Percentiles rank a stretch among this genome's conserved stretches.
Conservation (phyloP, 2,329 filamentous ascomycete genomes). For the Exophiala alcalophila region DNA sequence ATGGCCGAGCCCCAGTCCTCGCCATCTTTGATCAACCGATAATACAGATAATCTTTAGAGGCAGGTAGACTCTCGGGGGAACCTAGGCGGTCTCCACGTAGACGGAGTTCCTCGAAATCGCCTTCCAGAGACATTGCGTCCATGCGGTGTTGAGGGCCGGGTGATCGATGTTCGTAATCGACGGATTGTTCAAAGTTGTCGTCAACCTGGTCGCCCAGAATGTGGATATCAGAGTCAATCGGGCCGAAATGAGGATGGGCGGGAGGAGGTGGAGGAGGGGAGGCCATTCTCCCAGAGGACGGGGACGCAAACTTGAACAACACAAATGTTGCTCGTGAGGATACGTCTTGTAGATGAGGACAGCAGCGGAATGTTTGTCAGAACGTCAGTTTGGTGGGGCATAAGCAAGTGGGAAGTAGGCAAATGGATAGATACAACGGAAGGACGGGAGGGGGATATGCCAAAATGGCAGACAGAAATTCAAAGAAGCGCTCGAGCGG, state of each 20-base stretch:
- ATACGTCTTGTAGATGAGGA: conserved; percentile 14
- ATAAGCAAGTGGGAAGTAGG: conserved; percentile 4
- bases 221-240: conserved; percentile 10
- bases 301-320: conserved; percentile 18
- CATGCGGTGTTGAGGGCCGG: conserved; percentile 20
- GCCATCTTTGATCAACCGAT: conserved; percentile 20
- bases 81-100: conserved; percentile 10
- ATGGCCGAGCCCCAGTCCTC: conserved; percentile 21
- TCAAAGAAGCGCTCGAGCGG: background rate
- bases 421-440: conserved; percentile 7
- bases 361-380: conserved; percentile 2
- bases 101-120: conserved; percentile 12
- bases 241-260: conserved; percentile 19
- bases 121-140: conserved; percentile 20
- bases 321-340: conserved; percentile 19
- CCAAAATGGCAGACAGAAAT: background rate
- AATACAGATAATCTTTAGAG: conserved; percentile 22
- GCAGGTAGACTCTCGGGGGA: conserved; percentile 7
- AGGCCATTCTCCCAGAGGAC: conserved; percentile 14
- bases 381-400: conserved; percentile 18
- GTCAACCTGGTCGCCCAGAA: conserved; percentile 8
- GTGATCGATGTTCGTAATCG: conserved; percentile 21
- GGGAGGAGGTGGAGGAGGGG: conserved; percentile 21
- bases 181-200: conserved; percentile 7
- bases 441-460: background rate